phyloP scores from a whole-genome alignment of 176 grass and related monocot species.

The Paspalum vaginatum region DNA sequence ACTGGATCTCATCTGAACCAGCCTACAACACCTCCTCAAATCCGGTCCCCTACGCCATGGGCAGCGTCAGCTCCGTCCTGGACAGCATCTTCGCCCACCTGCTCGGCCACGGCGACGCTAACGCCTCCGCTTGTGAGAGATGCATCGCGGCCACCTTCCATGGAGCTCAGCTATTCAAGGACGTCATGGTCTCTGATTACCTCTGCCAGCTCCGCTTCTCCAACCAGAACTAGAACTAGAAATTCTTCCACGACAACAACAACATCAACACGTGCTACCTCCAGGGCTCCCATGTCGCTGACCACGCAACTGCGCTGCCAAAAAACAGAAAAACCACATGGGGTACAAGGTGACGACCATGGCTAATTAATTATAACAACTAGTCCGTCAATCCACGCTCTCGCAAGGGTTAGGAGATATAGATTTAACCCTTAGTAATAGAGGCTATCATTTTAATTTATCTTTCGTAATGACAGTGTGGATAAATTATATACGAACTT shows the following conservation, averaged over 20 bases:
- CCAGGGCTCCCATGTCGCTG: background rate
- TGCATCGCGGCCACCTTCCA: conserved; percentile 31
- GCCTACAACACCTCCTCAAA: background rate
- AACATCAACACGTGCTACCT: background rate
- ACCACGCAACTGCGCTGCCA: too few species aligned
- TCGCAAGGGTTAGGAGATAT: too few species aligned
- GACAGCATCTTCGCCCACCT: conserved; percentile 40
- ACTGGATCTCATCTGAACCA: background rate
- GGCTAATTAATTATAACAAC: too few species aligned
- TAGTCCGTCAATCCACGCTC: too few species aligned
- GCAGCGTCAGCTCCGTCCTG: conserved; percentile 9
- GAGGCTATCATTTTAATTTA: too few species aligned
- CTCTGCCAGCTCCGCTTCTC: conserved; percentile 49
- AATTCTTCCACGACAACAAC: conserved; percentile 26
- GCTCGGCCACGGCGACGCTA: conserved; percentile 44
- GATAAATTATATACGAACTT: too few species aligned
- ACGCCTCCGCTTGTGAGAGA: conserved; percentile 20
- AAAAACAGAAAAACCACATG: too few species aligned
- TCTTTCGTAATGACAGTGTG: too few species aligned
- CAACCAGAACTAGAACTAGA: conserved; percentile 26
- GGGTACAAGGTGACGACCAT: too few species aligned
- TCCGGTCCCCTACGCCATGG: background rate
- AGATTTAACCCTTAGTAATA: too few species aligned
- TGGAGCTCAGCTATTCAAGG: conserved; percentile 13
- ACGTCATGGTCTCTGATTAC: conserved; percentile 27